Evolutionary conservation across 192 early-diverging fungal genomes (phyloP).

Genomic region (Entrophospora sp.): DNA sequence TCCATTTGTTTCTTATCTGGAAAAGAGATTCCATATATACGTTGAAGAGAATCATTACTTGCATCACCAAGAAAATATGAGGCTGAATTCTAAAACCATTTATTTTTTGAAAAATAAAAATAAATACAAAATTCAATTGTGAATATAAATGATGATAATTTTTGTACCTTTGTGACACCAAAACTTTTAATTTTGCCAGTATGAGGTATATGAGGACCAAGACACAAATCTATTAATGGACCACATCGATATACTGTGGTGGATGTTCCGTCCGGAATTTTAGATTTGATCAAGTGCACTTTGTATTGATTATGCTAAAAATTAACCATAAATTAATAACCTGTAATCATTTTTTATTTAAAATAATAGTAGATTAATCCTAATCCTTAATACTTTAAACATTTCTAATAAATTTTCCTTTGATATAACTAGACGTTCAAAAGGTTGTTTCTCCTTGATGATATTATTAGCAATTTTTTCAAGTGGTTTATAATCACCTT

Average conservation of each 20-base stretch:
- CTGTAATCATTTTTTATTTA: neutral
- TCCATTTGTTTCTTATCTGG: conserved; percentile 97
- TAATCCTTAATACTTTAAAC: conserved; percentile 58
- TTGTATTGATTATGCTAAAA: conserved; percentile 91
- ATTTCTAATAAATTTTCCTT: conserved; percentile 92
- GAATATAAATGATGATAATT: neutral
- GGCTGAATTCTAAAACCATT: conserved; percentile 72
- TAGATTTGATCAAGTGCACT: conserved; percentile 84
- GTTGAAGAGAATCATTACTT: conserved; percentile 96
- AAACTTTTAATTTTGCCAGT: conserved; percentile 93
- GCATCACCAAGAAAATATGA: conserved; percentile 97
- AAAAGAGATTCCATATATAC: conserved; percentile 98
- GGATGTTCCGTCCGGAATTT: conserved; percentile 85
- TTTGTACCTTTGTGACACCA: conserved; percentile 67
- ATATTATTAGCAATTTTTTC: conserved; percentile 81
- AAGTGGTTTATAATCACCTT: conserved; percentile 77
- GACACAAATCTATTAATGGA: conserved; percentile 94
- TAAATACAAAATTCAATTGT: neutral
- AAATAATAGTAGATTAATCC: neutral
- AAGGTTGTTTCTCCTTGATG: conserved; percentile 93
- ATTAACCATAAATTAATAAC: neutral
- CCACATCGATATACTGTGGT: conserved; percentile 99
- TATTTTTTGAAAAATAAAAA: neutral
- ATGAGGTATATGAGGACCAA: conserved; percentile 91
- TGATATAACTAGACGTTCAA: conserved; percentile 77